Percentiles rank a stretch among this genome's conserved stretches.
phyloP scores from a whole-genome alignment of 345 rosid species.

The Pseudoturritis turrita region DNA sequence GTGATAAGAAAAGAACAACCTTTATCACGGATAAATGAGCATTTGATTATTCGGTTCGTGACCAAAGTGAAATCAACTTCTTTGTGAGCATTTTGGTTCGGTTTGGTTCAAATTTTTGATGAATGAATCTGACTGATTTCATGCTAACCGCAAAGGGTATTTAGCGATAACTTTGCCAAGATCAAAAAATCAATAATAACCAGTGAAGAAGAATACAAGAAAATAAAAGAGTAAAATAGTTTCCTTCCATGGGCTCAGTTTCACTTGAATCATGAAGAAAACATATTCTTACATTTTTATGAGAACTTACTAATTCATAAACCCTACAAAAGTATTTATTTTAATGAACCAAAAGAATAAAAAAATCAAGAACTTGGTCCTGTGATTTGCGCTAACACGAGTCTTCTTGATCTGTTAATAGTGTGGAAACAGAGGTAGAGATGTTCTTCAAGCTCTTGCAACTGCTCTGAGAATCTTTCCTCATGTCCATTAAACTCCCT shows the following conservation, averaged over 20 bases:
- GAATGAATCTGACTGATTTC: conserved; percentile 9
- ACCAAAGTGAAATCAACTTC: background rate
- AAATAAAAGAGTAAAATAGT: background rate
- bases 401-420: conserved; percentile 72
- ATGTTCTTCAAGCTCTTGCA: conserved; percentile 78
- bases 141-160: conserved; percentile 67
- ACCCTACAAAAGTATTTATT: background rate
- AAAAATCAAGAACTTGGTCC: conserved; percentile 18
- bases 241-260: background rate
- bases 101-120: background rate
- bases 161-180: conserved; percentile 60
- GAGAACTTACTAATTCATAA: background rate
- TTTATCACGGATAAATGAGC: background rate
- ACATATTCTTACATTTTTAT: background rate
- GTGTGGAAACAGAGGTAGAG: conserved; percentile 66
- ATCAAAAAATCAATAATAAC: conserved; percentile 39
- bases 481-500: conserved; percentile 47
- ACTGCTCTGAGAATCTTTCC: conserved; percentile 49
- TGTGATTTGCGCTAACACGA: conserved; percentile 43
- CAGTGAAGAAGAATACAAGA: conserved; percentile 52
- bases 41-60: background rate
- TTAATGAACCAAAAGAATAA: conserved; percentile 12
- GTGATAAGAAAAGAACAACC: too few species aligned
- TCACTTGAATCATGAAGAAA: background rate
- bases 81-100: background rate